Conservation (phyloP, 129 eudicot species). For the Deinandra increscens region DNA sequence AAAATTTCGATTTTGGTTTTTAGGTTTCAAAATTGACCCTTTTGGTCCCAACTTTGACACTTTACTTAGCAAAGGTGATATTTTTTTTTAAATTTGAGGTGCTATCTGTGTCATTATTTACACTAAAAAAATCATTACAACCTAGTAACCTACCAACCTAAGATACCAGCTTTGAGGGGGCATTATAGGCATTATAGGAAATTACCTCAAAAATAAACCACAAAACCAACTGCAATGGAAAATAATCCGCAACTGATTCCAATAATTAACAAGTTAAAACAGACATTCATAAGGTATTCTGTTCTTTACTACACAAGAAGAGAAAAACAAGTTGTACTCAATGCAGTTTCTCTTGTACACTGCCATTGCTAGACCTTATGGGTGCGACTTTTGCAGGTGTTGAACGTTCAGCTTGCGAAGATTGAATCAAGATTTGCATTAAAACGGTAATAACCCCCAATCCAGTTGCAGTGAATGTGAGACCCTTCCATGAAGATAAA, state of each 20-base stretch:
- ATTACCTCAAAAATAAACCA: background rate
- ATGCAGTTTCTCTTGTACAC: conserved; percentile 14
- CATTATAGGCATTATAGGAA: background rate
- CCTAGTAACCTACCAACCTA: too few species aligned
- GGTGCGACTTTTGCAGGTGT: conserved; percentile 67
- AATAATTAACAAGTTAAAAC: background rate
- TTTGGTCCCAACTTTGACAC: too few species aligned
- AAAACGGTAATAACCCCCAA: conserved; percentile 55
- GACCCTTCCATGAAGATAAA: conserved; percentile 79
- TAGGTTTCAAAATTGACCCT: too few species aligned
- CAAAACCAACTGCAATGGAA: background rate
- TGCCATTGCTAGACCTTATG: conserved; percentile 31
- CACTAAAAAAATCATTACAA: too few species aligned
- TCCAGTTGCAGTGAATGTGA: conserved; percentile 41
- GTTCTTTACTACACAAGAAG: background rate
- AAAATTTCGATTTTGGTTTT: too few species aligned
- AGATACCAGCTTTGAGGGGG: background rate
- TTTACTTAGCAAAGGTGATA: too few species aligned
- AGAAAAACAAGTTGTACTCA: background rate
- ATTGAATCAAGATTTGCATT: conserved; percentile 80
- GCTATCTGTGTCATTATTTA: too few species aligned
- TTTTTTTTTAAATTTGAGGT: too few species aligned
- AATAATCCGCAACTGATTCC: background rate
- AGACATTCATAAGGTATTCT: too few species aligned
- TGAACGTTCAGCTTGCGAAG: conserved; percentile 79